Conservation (phyloP, 805 yeast genomes). For the Yarrowia bubula region DNA sequence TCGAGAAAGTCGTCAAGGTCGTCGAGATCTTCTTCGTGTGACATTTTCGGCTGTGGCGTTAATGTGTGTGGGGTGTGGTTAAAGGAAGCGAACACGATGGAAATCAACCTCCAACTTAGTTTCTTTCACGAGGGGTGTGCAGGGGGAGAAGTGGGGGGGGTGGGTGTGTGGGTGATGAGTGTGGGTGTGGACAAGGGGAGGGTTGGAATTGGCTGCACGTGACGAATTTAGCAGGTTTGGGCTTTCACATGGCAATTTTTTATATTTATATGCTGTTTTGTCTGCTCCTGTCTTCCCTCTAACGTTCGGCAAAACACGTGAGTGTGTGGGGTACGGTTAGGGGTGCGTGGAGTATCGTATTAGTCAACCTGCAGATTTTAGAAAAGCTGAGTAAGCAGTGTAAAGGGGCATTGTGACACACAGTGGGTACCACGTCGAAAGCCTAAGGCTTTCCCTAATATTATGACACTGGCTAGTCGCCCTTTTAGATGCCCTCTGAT, state of each 20-base stretch:
- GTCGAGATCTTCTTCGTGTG: constrained; percentile 35
- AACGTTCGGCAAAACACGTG: not conserved
- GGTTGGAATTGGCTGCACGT: not conserved
- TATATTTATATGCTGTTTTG: no score
- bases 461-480: no score
- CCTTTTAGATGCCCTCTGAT: not conserved
- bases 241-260: no score
- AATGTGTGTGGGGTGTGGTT: constrained; percentile 1
- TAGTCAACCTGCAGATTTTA: not conserved
- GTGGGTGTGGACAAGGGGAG: no score
- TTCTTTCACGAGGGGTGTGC: constrained; percentile 26
- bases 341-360: not conserved
- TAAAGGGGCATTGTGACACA: no score
- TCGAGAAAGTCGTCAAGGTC: constrained; percentile 58
- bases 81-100: not conserved
- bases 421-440: no score
- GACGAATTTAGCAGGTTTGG: no score
- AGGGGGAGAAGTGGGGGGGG: no score
- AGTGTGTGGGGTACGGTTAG: constrained; percentile 21
- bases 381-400: no score
- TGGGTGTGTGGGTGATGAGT: not conserved
- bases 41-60: not conserved
- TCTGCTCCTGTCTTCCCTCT: no score
- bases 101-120: constrained; percentile 8
- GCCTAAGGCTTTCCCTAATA: no score